These are phyloP conservation scores for Dactylellina drechsleri DNA, from an alignment of 2,329 filamentous ascomycete genomes.

Conservation along the genomic window DNA sequence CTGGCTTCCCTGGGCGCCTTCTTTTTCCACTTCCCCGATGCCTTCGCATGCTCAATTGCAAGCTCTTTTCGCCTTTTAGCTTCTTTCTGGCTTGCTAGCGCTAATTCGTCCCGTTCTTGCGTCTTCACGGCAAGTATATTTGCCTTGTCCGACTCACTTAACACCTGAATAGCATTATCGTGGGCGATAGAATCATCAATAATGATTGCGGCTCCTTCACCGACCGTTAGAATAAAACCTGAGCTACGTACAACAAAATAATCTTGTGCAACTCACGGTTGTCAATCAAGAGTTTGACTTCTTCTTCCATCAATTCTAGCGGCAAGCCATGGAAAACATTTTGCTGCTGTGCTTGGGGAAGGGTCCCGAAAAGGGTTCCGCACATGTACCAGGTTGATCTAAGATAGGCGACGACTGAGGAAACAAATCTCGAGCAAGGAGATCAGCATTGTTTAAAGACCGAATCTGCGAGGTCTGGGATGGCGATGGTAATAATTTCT, in stretches of 20 bases:
- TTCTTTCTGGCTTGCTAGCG: conserved; percentile 26
- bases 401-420: conserved; percentile 32
- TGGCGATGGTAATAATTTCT: no score
- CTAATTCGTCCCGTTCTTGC: conserved; percentile 35
- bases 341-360: conserved; percentile 92
- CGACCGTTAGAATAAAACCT: conserved; percentile 20
- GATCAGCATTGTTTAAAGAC: background rate
- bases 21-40: conserved; percentile 47
- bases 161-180: conserved; percentile 17
- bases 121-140: conserved; percentile 31
- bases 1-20: conserved; percentile 3
- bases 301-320: conserved; percentile 88
- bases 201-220: conserved; percentile 34
- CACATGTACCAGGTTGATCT: conserved; percentile 82
- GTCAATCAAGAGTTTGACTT: conserved; percentile 82
- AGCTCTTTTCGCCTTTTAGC: conserved; percentile 35
- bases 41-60: conserved; percentile 45
- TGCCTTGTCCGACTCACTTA: conserved; percentile 30
- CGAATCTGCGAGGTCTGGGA: no score
- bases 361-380: conserved; percentile 84
- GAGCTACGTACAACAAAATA: background rate
- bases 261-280: conserved; percentile 73
- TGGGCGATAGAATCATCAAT: conserved; percentile 37
- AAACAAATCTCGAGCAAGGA: conserved; percentile 10
- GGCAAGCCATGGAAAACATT: conserved; percentile 92